Conservation (phyloP, 352 stramenopile species). For the Phytophthora cactorum region DNA sequence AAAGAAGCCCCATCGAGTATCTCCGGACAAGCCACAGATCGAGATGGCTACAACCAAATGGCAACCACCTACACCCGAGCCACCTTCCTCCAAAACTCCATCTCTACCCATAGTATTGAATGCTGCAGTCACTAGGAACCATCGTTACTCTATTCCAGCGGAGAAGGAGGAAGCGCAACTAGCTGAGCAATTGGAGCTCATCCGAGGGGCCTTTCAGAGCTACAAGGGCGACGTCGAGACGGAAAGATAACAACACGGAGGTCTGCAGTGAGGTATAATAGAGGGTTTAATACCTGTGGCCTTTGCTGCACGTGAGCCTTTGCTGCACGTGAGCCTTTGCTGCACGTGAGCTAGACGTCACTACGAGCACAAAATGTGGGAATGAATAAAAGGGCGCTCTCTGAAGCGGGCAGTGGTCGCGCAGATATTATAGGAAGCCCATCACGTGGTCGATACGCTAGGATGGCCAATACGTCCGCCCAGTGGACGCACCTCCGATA, state of each 20-base stretch:
- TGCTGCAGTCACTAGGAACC: background rate
- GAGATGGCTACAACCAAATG: conserved; percentile 7
- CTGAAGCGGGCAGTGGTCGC: conserved; percentile 1
- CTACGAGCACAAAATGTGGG: too few relatives aligned
- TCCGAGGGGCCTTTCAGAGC: conserved; percentile 43
- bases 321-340: background rate
- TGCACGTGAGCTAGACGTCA: too few relatives aligned
- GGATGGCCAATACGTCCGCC: conserved; percentile 7
- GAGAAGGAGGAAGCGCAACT: conserved; percentile 26
- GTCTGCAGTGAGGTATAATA: background rate
- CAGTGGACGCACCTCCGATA: conserved; percentile 19
- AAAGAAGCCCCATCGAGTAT: background rate
- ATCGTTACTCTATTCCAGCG: background rate
- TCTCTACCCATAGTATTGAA: background rate
- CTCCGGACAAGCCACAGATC: conserved; percentile 1
- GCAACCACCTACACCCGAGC: background rate
- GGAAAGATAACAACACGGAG: background rate
- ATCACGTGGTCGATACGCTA: conserved; percentile 13
- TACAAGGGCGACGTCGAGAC: conserved; percentile 18
- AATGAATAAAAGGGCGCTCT: background rate
- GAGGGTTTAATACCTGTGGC: too few relatives aligned
- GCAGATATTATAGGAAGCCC: conserved; percentile 14
- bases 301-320: background rate
- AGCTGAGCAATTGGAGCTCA: conserved; percentile 45
- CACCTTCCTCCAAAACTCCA: background rate